A percentile compares a stretch with the other conserved stretches of the same genome.
Conservation (phyloP, 352 stramenopile species). For the Globisporangium cederbergense region DNA sequence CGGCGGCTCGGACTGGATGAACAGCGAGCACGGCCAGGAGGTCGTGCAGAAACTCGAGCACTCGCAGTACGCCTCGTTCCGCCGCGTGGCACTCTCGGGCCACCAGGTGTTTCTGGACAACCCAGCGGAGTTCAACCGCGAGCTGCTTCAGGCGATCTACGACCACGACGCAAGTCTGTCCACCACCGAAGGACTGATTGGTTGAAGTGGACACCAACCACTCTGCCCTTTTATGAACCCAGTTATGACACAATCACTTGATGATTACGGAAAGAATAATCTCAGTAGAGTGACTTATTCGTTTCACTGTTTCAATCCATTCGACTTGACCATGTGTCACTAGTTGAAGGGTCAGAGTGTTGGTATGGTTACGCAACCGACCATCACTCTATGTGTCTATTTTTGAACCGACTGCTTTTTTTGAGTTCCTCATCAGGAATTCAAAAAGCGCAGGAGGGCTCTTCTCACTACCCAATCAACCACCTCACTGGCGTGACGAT, state of each 20-base stretch:
- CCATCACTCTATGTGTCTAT: no score
- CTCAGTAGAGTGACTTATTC: neutral
- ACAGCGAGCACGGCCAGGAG: conserved; percentile 14
- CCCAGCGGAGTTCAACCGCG: conserved; percentile 6
- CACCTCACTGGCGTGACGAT: neutral
- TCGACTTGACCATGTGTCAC: neutral
- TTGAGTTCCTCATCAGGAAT: neutral
- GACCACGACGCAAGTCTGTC: neutral
- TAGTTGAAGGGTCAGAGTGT: neutral
- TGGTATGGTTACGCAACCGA: neutral
- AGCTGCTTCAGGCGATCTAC: conserved; percentile 1
- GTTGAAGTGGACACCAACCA: neutral
- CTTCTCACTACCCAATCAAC: neutral
- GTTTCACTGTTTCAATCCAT: neutral
- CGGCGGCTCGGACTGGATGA: conserved; percentile 23
- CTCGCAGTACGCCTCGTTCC: conserved; percentile 6
- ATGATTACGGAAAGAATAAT: neutral
- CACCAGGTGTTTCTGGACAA: conserved; percentile 15
- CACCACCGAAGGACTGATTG: neutral
- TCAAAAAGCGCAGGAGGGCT: neutral
- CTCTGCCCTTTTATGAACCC: no score
- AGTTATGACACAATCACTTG: neutral
- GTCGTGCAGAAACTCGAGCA: conserved; percentile 17
- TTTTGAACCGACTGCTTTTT: no score
- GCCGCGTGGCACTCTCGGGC: neutral